phyloP scores from a whole-genome alignment of 352 stramenopile species.

The Phytophthora macrochlamydospora region DNA sequence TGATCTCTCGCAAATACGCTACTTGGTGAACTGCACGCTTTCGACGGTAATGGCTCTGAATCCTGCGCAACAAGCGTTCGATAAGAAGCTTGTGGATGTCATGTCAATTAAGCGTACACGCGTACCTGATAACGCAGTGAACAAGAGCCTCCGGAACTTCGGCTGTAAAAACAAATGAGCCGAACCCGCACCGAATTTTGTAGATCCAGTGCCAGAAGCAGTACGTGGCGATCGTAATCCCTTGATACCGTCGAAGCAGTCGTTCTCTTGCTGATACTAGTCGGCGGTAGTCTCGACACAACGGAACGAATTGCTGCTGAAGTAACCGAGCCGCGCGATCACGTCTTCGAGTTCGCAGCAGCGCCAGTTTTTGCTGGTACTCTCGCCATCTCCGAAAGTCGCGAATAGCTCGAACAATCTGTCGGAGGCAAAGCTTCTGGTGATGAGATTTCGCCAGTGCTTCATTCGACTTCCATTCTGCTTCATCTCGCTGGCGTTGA shows the following conservation, averaged over 20 bases:
- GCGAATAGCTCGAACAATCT: neutral
- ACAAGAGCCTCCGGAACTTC: constrained; percentile 12
- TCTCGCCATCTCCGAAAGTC: neutral
- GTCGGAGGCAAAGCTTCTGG: neutral
- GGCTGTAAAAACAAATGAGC: constrained; percentile 16
- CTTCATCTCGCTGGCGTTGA: constrained; percentile 6
- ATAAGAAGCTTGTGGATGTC: no score
- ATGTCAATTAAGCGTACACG: no score
- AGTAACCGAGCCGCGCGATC: constrained; percentile 1
- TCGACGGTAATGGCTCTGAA: constrained; percentile 2
- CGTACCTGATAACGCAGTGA: constrained; percentile 16
- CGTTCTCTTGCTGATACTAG: constrained; percentile 1
- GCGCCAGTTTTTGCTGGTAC: neutral
- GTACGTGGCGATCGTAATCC: constrained; percentile 24
- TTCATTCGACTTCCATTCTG: constrained; percentile 1
- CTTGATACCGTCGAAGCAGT: constrained; percentile 29
- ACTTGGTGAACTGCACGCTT: neutral
- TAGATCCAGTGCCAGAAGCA: constrained; percentile 54
- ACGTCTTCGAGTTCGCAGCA: constrained; percentile 1
- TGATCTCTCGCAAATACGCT: neutral
- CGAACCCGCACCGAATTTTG: constrained; percentile 30
- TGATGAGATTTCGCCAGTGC: neutral
- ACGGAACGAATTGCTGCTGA: constrained; percentile 10
- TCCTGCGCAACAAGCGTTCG: neutral
- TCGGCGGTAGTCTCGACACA: constrained; percentile 10